Conservation (phyloP, 2,329 filamentous ascomycete species). For the Shiraia sp. region DNA sequence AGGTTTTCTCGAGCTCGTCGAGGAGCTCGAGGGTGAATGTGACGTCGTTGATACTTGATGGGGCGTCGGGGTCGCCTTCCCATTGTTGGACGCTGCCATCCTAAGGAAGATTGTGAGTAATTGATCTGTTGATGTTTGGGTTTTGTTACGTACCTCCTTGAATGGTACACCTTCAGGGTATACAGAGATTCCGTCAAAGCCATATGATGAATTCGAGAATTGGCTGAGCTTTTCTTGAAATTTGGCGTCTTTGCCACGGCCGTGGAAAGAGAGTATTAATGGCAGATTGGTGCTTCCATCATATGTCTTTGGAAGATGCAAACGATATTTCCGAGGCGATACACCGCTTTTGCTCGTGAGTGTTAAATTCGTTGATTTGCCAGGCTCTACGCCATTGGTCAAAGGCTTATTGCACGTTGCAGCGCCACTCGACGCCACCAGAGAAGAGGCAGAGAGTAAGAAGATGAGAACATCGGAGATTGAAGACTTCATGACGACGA, state of each 20-base stretch:
- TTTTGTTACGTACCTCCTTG: not conserved
- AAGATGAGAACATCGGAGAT: too few relatives aligned
- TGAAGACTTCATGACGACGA: too few relatives aligned
- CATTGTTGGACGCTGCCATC: slow-evolving; percentile 35
- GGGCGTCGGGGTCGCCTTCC: slow-evolving; percentile 49
- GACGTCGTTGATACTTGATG: slow-evolving; percentile 48
- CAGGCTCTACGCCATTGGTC: slow-evolving; percentile 22
- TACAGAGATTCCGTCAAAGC: slow-evolving; percentile 50
- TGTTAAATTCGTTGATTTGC: slow-evolving; percentile 26
- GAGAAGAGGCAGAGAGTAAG: too few relatives aligned
- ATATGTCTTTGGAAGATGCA: slow-evolving; percentile 49
- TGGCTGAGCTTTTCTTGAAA: slow-evolving; percentile 50
- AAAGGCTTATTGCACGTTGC: slow-evolving; percentile 16
- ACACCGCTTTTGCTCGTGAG: slow-evolving; percentile 34
- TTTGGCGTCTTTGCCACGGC: slow-evolving; percentile 42
- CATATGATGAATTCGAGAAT: slow-evolving; percentile 51
- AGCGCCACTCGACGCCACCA: too few relatives aligned
- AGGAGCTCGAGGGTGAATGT: slow-evolving; percentile 52
- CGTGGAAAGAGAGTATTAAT: slow-evolving; percentile 56
- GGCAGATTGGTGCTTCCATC: slow-evolving; percentile 41
- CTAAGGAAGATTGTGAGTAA: slow-evolving; percentile 1
- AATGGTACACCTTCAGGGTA: slow-evolving; percentile 49
- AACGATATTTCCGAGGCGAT: slow-evolving; percentile 38
- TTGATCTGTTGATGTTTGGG: too few relatives aligned
- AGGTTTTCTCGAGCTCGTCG: slow-evolving; percentile 42